Base-by-base conservation (phyloP, 1,139 yeast species). In the Pneumocystis murina region DNA sequence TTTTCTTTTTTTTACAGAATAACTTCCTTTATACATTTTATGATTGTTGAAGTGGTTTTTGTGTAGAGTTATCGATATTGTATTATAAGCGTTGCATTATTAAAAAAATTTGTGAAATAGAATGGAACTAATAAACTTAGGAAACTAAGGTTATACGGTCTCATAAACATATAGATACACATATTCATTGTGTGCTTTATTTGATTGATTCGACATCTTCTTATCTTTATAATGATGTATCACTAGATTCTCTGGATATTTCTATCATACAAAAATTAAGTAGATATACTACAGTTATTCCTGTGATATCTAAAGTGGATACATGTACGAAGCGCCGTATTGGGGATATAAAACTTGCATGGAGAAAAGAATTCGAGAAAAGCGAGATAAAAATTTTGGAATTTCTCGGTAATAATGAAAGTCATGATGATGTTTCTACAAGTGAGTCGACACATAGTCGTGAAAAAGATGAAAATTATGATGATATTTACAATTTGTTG, bases 141-240 rank as follows among this genome's bases (percentile, higher is more conserved):
- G 60, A 58, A 58, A 58, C 41, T 16, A 58, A 58, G 28, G 60
- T 58, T 40, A 24, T 24, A 28, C 30, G 60, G n/a, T 7, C 43
- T 10, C 39, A 58, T 38, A 58, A 58, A 40, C 12, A 48, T 24
- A 48, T 58, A 1, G 60, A 58, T 30, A 58, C 60, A 12, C 60
- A 58, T 58, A 58, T 58, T 38, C 60, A 58, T 40, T 58, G 60
- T 40, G 60, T 58, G 28, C 24, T 58, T 38, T 58, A 58, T 30
- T 14, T 58, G 41, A 38, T 58, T 8, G 60, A 58, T 58, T 36
- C 60, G 28, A 38, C 30, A 20, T 38, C 41, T 28, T 20, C 60
- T 58, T 48, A 24, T 48, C 28, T 48, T 48, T 30, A 24, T 7
- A 24, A 48, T 24, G 33, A 41, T 17, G 4, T 17, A 17, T 17